Conservation (phyloP, 306 rosid genomes). For the Oxytropis ochrocephala region DNA sequence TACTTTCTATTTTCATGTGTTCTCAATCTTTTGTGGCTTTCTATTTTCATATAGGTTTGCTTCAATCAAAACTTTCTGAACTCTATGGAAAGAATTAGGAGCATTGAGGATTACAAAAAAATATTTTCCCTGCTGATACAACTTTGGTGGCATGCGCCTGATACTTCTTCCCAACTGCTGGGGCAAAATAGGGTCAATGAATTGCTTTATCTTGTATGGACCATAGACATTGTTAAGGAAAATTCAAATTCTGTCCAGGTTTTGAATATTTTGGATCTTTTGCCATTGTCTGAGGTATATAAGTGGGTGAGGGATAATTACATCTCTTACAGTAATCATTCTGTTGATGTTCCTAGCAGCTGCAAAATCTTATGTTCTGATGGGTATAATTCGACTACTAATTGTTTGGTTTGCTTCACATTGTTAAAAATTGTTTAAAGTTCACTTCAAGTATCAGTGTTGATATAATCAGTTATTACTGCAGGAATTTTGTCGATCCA, state of each 20-base stretch:
- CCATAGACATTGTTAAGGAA: constrained; percentile 35
- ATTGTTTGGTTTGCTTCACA: constrained; percentile 2
- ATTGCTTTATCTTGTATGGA: constrained; percentile 41
- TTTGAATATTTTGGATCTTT: constrained; percentile 46
- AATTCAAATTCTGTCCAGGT: constrained; percentile 27
- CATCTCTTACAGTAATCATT: constrained; percentile 13
- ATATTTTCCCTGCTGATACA: constrained; percentile 32
- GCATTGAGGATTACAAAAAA: constrained; percentile 21
- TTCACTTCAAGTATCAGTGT: not conserved
- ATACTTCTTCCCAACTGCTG: constrained; percentile 24
- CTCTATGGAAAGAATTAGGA: constrained; percentile 24
- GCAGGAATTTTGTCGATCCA: constrained; percentile 29
- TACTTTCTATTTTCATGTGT: not conserved
- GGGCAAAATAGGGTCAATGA: constrained; percentile 37
- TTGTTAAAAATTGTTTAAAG: not conserved
- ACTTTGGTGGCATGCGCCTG: constrained; percentile 50
- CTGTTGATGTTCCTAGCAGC: constrained; percentile 25
- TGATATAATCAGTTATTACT: not conserved
- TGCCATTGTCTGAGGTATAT: constrained; percentile 24
- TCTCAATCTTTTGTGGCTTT: not conserved
- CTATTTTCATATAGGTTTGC: constrained; percentile 30
- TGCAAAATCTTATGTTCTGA: constrained; percentile 27
- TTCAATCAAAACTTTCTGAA: constrained; percentile 23
- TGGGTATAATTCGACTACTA: constrained; percentile 29
- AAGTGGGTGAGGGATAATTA: constrained; percentile 24